A percentile compares a stretch with the other conserved stretches of the same genome.
phyloP scores from a whole-genome alignment of 306 rosid species.

The Dalbergia oliveri region DNA sequence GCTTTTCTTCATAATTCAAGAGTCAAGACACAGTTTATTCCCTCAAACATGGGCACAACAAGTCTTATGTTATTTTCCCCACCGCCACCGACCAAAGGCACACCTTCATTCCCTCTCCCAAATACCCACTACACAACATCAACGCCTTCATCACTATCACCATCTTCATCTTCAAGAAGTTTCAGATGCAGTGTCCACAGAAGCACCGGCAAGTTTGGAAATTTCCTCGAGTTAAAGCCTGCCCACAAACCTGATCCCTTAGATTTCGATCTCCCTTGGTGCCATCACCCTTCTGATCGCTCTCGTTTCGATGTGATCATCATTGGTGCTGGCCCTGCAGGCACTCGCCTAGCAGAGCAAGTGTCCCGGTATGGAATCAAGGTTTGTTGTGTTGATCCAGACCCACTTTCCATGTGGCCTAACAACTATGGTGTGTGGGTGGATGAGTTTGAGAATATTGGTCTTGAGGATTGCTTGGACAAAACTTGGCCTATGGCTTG shows the following conservation, averaged over 20 bases:
- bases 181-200: constrained; percentile 31
- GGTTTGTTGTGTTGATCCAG: constrained; percentile 90
- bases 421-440: constrained; percentile 91
- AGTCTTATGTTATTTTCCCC: constrained; percentile 45
- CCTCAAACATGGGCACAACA: constrained; percentile 54
- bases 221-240: constrained; percentile 71
- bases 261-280: constrained; percentile 68
- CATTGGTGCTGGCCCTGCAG: constrained; percentile 84
- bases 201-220: constrained; percentile 59
- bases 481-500: constrained; percentile 79
- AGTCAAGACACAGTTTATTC: neutral
- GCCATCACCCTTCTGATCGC: constrained; percentile 51
- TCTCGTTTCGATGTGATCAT: constrained; percentile 67
- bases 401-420: constrained; percentile 84
- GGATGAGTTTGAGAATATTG: constrained; percentile 75
- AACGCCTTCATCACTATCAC: neutral
- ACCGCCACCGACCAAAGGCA: constrained; percentile 42
- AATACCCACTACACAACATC: constrained; percentile 27
- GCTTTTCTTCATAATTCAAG: constrained; percentile 35
- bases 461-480: constrained; percentile 73
- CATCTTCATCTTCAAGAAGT: constrained; percentile 48
- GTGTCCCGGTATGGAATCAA: constrained; percentile 68
- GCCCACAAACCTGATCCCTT: constrained; percentile 52
- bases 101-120: constrained; percentile 39
- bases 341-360: constrained; percentile 77